Base-by-base conservation (phyloP, 1,139 yeast species). In the Geotrichum carabidarum region DNA sequence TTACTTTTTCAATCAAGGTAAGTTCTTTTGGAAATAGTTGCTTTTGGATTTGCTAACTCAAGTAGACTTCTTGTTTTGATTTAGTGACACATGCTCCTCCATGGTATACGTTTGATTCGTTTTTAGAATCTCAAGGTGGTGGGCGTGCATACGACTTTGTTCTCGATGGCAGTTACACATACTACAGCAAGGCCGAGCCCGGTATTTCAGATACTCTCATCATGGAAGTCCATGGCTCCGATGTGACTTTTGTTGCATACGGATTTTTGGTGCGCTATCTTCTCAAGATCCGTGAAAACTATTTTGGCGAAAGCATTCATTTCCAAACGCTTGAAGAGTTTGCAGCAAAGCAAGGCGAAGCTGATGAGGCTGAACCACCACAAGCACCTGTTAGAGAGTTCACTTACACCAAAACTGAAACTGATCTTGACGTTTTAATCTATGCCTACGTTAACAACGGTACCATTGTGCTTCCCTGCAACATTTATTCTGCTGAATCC, bases 321-420 rank as follows among this genome's bases (percentile, higher is more conserved):
- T 93, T 91, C 66, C 82, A 80, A 62, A 93, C 98, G 0, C 78
- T 88, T 54, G 94, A 89, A 61, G 99, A 93, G 67, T 89, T 83
- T 61, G 75, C 79, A 9, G 71, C 68, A n/a, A 54, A 59, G 9
- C 44, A 50, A 14, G 57, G 60, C 6, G 51, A 46, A 30, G 48
- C 45, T 17, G 48, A 34, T 12, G 53, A n/a, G 11, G 37, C 49
- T 6, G 50, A 22, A 17, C 42, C 42, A 15, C 27, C 47, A 27
- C 47, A 44, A 17, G 38, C 37, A 40, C 36, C 49, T 12, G 55
- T 40, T 22, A 55, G 50, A 15, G 57, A 53, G 17, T 53, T 34
- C 38, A 51, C 57, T 9, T 22, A 44, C 40, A 40, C 37, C 48
- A 77, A 83, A 64, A 73, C 77, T 1, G 88, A 82, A 49, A 88